Base-by-base conservation (phyloP, 2,329 filamentous ascomycete species). In the Fusarium illudens region DNA sequence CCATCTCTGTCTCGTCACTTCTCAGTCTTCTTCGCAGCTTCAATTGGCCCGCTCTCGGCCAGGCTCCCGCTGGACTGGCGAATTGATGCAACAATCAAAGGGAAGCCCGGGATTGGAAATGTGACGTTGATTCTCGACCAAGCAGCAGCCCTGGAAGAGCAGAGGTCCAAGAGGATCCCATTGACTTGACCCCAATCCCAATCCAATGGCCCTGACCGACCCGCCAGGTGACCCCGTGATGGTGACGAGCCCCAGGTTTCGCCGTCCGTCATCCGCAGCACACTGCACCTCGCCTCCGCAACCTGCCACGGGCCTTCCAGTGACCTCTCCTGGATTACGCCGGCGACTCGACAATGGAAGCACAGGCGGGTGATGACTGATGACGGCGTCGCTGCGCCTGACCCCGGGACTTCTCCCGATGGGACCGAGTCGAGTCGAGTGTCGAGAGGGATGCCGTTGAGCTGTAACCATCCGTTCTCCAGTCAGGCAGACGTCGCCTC, bases 201-300 rank as follows among this genome's bases (percentile, higher is more conserved):
- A 50, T 65, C 46, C 39, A 25, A 39, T 54, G 56, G 37, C 59
- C 63, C 63, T 64, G 63, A 22, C 56, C 62, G 64, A 69, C 57
- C 58, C 42, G 49, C 59, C 69, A 64, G 64, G 64, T 73, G 71
- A 68, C 67, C 67, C 62, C 71, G 70, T 67, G 65, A 68, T 68
- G 56, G 32, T 60, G 62, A 69, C 39, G 63, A 71, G 58, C 62
- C 65, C 71, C 69, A 71, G 65, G 60, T 67, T 73, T 70, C 62
- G 58, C 64, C 58, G 58, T 51, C 54, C 54, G 71, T 72, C 71
- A 73, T 72, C 65, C 69, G 63, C 65, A 71, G 61, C 39, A 61
- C 55, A 37, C 71, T 73, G 71, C 71, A 73, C 67, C 62, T 72
- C 71, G 69, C 61, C 71, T 73, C 69, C 69, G 65, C 62, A 69